Base-by-base conservation (phyloP, 352 stramenopile species). In the Globisporangium takayamanum region DNA sequence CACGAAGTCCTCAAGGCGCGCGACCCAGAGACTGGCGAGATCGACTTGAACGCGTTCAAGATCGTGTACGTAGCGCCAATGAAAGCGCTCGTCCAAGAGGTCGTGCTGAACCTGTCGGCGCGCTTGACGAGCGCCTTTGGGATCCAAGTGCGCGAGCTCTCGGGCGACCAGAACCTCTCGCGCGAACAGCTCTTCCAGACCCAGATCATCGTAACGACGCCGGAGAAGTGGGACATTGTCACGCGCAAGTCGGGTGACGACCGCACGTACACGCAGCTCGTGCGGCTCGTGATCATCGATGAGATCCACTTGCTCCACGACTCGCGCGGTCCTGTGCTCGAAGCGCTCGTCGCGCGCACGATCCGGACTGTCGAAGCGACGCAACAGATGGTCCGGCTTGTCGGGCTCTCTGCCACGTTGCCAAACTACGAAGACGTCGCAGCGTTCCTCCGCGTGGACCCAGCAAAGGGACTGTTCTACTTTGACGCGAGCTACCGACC, bases 161-260 rank as follows among this genome's bases (percentile, higher is more conserved):
- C 95, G 2, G 98, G 98, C 64, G 98, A 99, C 79, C 96, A 98
- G 53, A 99, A 96, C 63, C 75, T 99, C 22, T 99, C 96, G 12
- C 83, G 93, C 11, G 90, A 98, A 66, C 95, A 99, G 78, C 96
- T 99, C 54, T 88, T 92, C 37, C 95, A 98, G 69, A 99, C 98
- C 10, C 97, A 99, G 69, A 89, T 99, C 55, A 98, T 99, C 60
- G 97, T 99, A 16, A 99, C 98, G 30, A 99, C 98, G 10, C 98
- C 98, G 1, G 98, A 99, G 63, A 99, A 99, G 75, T 99, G 97
- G 97, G 98, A 99, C 79, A 99, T 99, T 67, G 96, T 99, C 48
- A 99, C 97, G 25, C 88, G 98, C 55, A 99, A 99, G 76, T 96
- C 93, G 25, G 97, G 98, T 37, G 97, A 99, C 52, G 81, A 95